Base-by-base conservation (phyloP, 768 basidiomycete genomes). In the Lactarius evosmus region DNA sequence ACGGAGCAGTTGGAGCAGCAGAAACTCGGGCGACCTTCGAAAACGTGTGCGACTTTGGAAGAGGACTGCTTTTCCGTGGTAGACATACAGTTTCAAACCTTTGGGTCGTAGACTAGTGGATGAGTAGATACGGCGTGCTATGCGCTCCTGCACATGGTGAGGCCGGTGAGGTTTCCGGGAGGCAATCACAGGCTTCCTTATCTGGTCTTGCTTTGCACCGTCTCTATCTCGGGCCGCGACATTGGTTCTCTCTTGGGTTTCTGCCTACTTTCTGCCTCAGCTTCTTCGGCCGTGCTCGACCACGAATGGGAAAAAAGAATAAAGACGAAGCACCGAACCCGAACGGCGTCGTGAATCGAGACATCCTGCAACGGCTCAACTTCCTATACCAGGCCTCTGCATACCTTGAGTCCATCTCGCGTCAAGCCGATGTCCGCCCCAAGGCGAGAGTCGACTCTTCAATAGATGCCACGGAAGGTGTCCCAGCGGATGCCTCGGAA, bases 361-460 rank as follows among this genome's bases (percentile, higher is more conserved):
- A 94, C 70, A 83, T 89, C 53, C 80, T 92, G 25, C 92, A 94
- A 73, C 82, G 92, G 32, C 81, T 94, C 65, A 93, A 89, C 75
- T 94, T 90, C 73, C 81, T 94, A 38, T 93, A 90, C 71, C 93
- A 93, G 75, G 88, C 91, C 38, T 86, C 87, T 69, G 78, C 82
- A 14, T 87, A 86, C 65, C 77, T 91, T 22, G 63, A 79, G 76
- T 76, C 76, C 12, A 73, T 81, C 54, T 70, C 65, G 33, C 50
- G 41, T 27, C 36, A 59, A 57, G 14, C 19, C 32, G 40, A 33
- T 32, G 54, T 12, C 25, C 41, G 46, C 12, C n/a, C 41, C 4
- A n/a, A 33, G 29, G 16, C 40, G 3, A 33, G 34, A 34, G 53
- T 58, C 19, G 49, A 25, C 27, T 49, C 54, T 50, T 22, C 29